Evolutionary conservation across 106 monocot species (phyloP), one percentile per base, ranked within the genome.

Genomic region (Narthecium ossifragum): DNA sequence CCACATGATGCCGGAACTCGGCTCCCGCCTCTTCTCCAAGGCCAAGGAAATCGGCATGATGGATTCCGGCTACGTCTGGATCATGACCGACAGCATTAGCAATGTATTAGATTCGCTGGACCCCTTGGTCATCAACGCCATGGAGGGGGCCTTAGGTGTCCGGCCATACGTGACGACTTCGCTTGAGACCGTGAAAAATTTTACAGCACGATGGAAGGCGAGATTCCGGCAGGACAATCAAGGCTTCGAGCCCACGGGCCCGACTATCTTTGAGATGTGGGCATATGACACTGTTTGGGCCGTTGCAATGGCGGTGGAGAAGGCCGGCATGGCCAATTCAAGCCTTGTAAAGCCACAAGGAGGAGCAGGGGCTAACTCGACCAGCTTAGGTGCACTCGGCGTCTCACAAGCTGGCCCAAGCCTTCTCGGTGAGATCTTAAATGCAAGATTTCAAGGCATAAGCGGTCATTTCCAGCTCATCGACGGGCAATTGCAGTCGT

Each of bases 61-160:
- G 79, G 60, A 12, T 2, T 36, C 70, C 12, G 91, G 76, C 0
- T 86, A 65, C 52, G 85, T 66, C 0, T 91, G 86, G 91, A 75
- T 86, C 29, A 66, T 67, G 17, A 77, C 86, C 2, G 60, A 76
- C 50, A 70, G 77, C 7, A 48, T 86, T 8, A 73, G 77, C 7
- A 55, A 61, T 29, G 20, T 71, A 3, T 38, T 79, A 2, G 65
- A 70, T 34, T 67, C 54, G 2, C 17, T 78, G 26, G 57, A 64
- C 7, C 15, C 61, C 1, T 45, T 54, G 1, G 25, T 13, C 24
- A 63, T 63, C 8, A 29, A 56, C 3, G 34, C 67, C 1, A 77
- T 88, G 75, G 56, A 85, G 32, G 85, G 85, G 8, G 71, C 61
- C 3, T 7, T 86, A 18, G 91, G 91, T 7, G 55, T 91, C 24